These are phyloP conservation scores for Corymbia maculata DNA, from an alignment of 345 rosid genomes.

Conservation along the genomic window DNA sequence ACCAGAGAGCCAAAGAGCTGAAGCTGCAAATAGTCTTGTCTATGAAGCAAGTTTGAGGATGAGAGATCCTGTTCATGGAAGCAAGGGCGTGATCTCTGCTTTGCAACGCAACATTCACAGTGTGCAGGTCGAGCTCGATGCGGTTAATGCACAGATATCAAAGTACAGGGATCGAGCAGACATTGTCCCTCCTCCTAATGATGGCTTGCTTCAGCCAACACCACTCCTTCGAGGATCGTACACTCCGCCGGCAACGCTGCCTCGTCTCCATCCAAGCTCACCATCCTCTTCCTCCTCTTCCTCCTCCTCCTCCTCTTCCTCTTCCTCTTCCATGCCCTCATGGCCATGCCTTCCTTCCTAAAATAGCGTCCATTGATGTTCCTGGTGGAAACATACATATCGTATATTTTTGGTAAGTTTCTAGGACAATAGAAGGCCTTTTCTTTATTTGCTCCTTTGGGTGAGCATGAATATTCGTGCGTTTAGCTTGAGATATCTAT, in stretches of 20 bases:
- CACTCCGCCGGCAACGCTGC: constrained; percentile 1
- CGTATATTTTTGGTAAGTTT: constrained; percentile 33
- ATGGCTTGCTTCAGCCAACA: constrained; percentile 21
- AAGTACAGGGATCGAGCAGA: constrained; percentile 61
- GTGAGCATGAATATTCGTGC: not conserved
- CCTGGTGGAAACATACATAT: constrained; percentile 38
- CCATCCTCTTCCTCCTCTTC: not conserved
- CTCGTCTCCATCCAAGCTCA: constrained; percentile 9
- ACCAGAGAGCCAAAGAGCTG: constrained; percentile 62
- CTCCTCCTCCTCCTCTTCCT: not conserved
- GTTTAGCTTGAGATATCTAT: not conserved
- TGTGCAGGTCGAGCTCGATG: constrained; percentile 56
- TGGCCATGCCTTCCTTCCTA: constrained; percentile 9
- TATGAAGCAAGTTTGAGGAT: constrained; percentile 85
- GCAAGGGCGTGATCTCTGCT: constrained; percentile 84
- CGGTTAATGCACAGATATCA: constrained; percentile 52
- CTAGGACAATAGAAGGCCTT: not conserved
- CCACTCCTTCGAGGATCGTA: constrained; percentile 26
- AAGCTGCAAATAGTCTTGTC: constrained; percentile 75
- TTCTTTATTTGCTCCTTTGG: not conserved
- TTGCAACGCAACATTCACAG: constrained; percentile 69
- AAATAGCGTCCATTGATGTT: constrained; percentile 18
- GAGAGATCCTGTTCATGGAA: constrained; percentile 86
- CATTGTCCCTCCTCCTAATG: constrained; percentile 29
- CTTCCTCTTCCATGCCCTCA: constrained; percentile 16